phyloP scores from a whole-genome alignment of 345 rosid genomes.

The Salix arbutifolia region DNA sequence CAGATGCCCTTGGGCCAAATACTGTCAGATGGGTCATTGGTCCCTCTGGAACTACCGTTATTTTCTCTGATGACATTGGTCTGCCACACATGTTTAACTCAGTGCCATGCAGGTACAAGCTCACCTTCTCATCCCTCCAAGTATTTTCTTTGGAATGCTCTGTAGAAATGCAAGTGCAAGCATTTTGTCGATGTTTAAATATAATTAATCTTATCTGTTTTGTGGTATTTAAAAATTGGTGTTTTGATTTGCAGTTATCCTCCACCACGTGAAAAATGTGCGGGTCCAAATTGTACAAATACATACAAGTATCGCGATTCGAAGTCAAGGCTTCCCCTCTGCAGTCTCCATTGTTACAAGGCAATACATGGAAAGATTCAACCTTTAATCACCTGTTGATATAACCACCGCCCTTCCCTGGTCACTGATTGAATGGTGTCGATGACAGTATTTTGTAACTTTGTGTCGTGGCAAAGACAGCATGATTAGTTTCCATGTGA shows the following conservation, averaged over 20 bases:
- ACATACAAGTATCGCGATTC: slow-evolving; percentile 26
- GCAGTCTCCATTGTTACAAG: slow-evolving; percentile 30
- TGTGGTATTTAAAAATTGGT: not conserved
- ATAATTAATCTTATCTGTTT: not conserved
- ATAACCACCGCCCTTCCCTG: not conserved
- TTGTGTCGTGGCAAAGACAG: not conserved
- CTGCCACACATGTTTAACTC: slow-evolving; percentile 31
- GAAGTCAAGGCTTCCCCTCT: slow-evolving; percentile 23
- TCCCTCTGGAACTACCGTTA: slow-evolving; percentile 25
- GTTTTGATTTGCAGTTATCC: slow-evolving; percentile 22
- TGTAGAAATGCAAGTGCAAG: not conserved
- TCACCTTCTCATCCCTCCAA: not conserved
- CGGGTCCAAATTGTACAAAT: slow-evolving; percentile 27
- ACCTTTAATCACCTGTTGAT: slow-evolving; percentile 15
- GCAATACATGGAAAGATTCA: slow-evolving; percentile 24
- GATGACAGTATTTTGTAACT: not conserved
- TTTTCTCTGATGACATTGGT: slow-evolving; percentile 24
- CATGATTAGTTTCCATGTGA: not conserved
- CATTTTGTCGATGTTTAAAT: not conserved
- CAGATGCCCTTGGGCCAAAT: slow-evolving; percentile 6
- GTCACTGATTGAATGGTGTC: not conserved
- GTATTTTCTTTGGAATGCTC: not conserved
- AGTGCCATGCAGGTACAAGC: slow-evolving; percentile 41
- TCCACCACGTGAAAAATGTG: slow-evolving; percentile 30
- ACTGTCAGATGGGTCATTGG: slow-evolving; percentile 20